Base-by-base conservation (phyloP, 495 filamentous ascomycete genomes). In the Lasiosphaeria ovina region DNA sequence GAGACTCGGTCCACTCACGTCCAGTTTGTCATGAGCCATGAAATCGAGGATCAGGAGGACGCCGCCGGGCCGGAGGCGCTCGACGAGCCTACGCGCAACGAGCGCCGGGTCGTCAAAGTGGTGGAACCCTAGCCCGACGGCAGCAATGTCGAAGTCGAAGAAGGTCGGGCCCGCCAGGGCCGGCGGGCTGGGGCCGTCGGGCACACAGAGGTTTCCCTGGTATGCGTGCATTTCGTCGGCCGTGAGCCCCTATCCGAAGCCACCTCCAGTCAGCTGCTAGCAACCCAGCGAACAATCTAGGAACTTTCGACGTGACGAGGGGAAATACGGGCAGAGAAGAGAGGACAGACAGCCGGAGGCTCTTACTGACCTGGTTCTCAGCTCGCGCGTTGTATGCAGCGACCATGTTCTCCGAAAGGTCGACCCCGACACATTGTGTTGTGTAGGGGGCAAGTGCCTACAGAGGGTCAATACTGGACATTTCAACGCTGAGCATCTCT, bases 391-490 rank as follows among this genome's bases (percentile, higher is more conserved):
- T 88, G 72, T 83, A 90, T 14, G 76, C 72, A 1, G 74, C 72
- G 3, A 88, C 76, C 87, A 90, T 89, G 56, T 83, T 84, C 33
- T 85, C 79, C 3, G 87, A 86, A 64, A 91, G 70, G 69, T 91
- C 88, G 38, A 91, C 74, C 44, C 88, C 88, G 16, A 83, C 66
- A 32, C 85, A 81, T 57, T 83, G 75, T 0, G 81, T 85, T 9
- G 85, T 80, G 58, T 83, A 86, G 6, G 85, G 84, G 11, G 79
- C 82, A 31, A 89, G 73, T 36, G 83, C 78, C 83, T 84, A 62
- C 14, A 2, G 8, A 10, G n/a, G 8, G n/a, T 40, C 47, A 66
- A 61, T 65, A 34, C 48, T 35, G 24, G 33, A 33, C 31, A 54
- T 54, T 33, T 11, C 9, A 54, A 35, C 51, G 1, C 6, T 11